Conservation (phyloP, 371 early-diverging fungal genomes). For the Chytridiales sp. region DNA sequence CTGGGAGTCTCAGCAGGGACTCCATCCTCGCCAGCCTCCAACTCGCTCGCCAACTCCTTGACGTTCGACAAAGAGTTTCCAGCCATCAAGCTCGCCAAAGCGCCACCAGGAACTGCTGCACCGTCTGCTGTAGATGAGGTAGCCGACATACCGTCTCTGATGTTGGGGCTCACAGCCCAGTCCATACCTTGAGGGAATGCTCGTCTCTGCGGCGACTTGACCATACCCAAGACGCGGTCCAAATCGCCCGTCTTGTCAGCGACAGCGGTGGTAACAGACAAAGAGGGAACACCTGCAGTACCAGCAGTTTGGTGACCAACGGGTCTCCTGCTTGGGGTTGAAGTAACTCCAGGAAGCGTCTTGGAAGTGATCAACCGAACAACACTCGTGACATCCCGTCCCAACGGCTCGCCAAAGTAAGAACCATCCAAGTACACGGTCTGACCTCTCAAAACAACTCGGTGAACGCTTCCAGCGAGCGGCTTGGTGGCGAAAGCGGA, state of each 20-base stretch:
- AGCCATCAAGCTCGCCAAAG: slow-evolving; percentile 17
- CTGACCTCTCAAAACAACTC: slow-evolving; percentile 81
- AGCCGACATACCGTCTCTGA: neutral
- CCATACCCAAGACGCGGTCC: neutral
- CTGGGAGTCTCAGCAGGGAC: neutral
- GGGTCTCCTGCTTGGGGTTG: too few relatives aligned
- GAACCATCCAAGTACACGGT: slow-evolving; percentile 83
- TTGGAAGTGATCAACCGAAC: slow-evolving; percentile 23
- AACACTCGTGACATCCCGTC: slow-evolving; percentile 43
- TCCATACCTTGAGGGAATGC: neutral
- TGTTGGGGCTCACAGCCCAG: too few relatives aligned
- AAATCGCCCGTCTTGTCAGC: slow-evolving; percentile 1
- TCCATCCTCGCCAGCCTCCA: slow-evolving; percentile 20
- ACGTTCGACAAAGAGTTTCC: slow-evolving; percentile 32
- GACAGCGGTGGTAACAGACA: neutral
- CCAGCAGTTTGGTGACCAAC: neutral
- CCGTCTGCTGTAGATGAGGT: neutral
- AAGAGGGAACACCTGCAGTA: neutral
- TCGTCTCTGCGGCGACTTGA: slow-evolving; percentile 15
- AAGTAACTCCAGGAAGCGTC: slow-evolving; percentile 3
- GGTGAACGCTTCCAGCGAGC: slow-evolving; percentile 64
- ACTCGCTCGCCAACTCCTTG: slow-evolving; percentile 30
- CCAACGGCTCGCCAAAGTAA: slow-evolving; percentile 38
- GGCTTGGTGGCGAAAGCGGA: slow-evolving; percentile 36
- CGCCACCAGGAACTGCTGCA: neutral